phyloP scores from a whole-genome alignment of 73 alveolate species.

The Stentor coeruleus region DNA sequence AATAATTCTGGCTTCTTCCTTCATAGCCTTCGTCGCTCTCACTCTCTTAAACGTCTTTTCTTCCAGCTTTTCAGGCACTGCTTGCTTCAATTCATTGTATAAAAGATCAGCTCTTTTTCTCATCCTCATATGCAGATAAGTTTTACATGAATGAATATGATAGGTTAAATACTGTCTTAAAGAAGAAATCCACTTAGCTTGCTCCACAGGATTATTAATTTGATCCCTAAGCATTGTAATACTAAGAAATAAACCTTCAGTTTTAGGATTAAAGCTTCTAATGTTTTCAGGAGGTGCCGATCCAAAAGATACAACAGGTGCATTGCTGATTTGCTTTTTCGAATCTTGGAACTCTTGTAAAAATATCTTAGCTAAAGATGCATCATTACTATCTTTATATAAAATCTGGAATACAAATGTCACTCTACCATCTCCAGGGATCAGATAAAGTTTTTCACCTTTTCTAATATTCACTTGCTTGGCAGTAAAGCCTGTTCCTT shows the following conservation, averaged over 20 bases:
- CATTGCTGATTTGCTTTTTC: background rate
- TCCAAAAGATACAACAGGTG: slow-evolving; percentile 10
- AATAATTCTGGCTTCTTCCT: slow-evolving; percentile 10
- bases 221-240: background rate
- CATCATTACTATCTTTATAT: background rate
- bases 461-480: background rate
- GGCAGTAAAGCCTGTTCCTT: background rate
- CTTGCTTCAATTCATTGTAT: slow-evolving; percentile 35
- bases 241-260: background rate
- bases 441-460: background rate
- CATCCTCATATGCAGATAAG: slow-evolving; percentile 50
- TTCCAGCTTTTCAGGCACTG: slow-evolving; percentile 28
- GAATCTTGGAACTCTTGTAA: slow-evolving; percentile 19
- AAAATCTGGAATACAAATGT: background rate
- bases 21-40: slow-evolving; percentile 14
- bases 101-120: slow-evolving; percentile 58
- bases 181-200: slow-evolving; percentile 29
- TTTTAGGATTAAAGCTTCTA: background rate
- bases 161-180: slow-evolving; percentile 52
- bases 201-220: background rate
- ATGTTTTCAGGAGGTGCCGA: background rate
- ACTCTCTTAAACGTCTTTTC: slow-evolving; percentile 16
- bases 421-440: slow-evolving; percentile 16
- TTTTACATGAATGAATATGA: slow-evolving; percentile 53
- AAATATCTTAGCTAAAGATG: background rate